Evolutionary conservation across 2,329 filamentous ascomycete species (phyloP).

Genomic region (Hypoxylon sp.): DNA sequence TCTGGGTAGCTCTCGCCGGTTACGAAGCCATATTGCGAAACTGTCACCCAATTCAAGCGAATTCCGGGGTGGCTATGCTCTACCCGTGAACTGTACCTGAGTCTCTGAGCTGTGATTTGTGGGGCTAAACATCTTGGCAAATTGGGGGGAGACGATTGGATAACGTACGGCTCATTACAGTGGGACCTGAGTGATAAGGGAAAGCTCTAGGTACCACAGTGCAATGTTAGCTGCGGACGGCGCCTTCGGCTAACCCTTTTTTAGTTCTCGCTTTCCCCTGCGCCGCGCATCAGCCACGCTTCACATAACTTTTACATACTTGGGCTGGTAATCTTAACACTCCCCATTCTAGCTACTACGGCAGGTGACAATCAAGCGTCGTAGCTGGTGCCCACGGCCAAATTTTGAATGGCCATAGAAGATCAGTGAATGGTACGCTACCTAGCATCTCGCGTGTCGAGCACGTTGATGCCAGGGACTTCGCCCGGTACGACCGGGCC

Average conservation of each 20-base stretch:
- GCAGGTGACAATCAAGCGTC: slow-evolving; percentile 17
- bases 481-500: slow-evolving; percentile 27
- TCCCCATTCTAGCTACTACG: slow-evolving; percentile 7
- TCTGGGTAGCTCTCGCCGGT: no score
- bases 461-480: slow-evolving; percentile 46
- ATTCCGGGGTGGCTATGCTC: slow-evolving; percentile 21
- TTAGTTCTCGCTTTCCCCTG: slow-evolving; percentile 35
- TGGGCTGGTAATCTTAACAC: background rate
- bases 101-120: slow-evolving; percentile 27
- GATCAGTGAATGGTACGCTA: slow-evolving; percentile 42
- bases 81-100: slow-evolving; percentile 11
- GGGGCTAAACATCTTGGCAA: slow-evolving; percentile 27
- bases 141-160: slow-evolving; percentile 32
- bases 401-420: slow-evolving; percentile 17
- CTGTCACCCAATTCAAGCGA: slow-evolving; percentile 24
- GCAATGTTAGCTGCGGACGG: slow-evolving; percentile 28
- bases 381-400: slow-evolving; percentile 20
- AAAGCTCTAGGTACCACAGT: slow-evolving; percentile 1
- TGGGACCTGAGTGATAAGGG: slow-evolving; percentile 30
- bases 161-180: slow-evolving; percentile 31
- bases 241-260: slow-evolving; percentile 30
- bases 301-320: slow-evolving; percentile 2
- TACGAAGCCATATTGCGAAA: slow-evolving; percentile 13
- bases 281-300: slow-evolving; percentile 33
- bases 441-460: slow-evolving; percentile 36